phyloP scores from a whole-genome alignment of 1,139 yeast species.

The Wickerhamiella pararugosa region DNA sequence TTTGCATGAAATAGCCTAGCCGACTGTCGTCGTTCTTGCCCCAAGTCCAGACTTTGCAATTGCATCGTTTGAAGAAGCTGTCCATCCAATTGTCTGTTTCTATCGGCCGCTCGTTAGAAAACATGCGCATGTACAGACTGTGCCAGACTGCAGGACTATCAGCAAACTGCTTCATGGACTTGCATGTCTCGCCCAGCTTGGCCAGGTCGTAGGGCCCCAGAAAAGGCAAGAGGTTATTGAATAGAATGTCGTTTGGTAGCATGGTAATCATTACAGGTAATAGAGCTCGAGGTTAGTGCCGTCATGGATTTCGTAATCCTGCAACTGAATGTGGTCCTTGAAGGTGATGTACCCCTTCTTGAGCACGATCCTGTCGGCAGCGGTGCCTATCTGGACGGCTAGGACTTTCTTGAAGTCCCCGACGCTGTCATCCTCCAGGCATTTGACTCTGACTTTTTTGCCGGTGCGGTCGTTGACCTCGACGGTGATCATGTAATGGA shows the following conservation, averaged over 20 bases:
- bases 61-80: background rate
- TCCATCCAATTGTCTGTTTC: background rate
- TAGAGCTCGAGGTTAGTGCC: constrained; percentile 75
- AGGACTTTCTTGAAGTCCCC: constrained; percentile 83
- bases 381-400: constrained; percentile 69
- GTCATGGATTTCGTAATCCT: constrained; percentile 86
- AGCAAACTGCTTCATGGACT: background rate
- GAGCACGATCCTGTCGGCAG: constrained; percentile 41
- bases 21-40: background rate
- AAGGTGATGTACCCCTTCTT: constrained; percentile 44
- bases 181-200: background rate
- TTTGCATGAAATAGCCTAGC: background rate
- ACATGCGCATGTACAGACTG: background rate
- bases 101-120: background rate
- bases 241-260: constrained; percentile 1
- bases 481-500: constrained; percentile 27
- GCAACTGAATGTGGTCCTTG: constrained; percentile 80
- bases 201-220: background rate
- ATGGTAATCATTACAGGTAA: constrained; percentile 8
- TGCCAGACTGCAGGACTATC: background rate
- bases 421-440: constrained; percentile 71
- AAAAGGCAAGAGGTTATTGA: background rate
- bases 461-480: constrained; percentile 49
- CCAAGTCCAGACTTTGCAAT: constrained; percentile 1
- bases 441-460: constrained; percentile 68